Evolutionary conservation across 108 stramenopile genomes (phyloP), one percentile per base, ranked within the genome.

Genomic region (Aurantiochytrium sp.): DNA sequence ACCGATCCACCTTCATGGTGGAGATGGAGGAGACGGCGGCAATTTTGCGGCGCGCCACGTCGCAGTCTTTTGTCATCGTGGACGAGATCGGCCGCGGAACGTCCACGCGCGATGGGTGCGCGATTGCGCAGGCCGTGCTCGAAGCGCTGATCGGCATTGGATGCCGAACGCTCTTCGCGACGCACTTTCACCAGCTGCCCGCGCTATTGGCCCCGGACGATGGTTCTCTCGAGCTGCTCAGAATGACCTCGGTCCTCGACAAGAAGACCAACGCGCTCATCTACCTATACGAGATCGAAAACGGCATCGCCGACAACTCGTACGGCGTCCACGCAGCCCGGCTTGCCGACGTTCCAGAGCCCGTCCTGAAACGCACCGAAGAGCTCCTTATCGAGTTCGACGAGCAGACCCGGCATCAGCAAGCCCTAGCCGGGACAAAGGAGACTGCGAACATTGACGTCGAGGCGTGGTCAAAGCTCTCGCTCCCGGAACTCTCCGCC

Each of bases 51-150:
- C 90, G 92, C 17, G 95, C 96, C 24, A 95, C 94, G 3, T 86
- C 91, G n/a, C 90, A 87, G 87, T 96, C 96, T 15, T 73, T 98
- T 24, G 93, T 97, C 55, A 94, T 98, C 24, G 88, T 98, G 10
- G 98, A 98, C 86, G 98, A 98, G 90, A 92, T 98, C 34, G 98
- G 98, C 5, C 86, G 98, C 54, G 98, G 96, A 4, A 98, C 98
- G 3, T 87, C 88, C 6, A 53, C 88, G 27, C 6, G 21, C 22
- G 88, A 88, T 39, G 88, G 88, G 5, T 45, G 87, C 12, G 88
- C 87, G 0, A 87, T 90, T 31, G 90, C 90, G 17, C 24, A 69
- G 52, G 81, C 90, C 4, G 65, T 86, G 37, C 88, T 89, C 27
- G 88, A 90, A 41, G 30, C 85, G 4, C 48, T 90, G n/a, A 37